Percentiles rank a stretch among this genome's conserved stretches.
phyloP scores from a whole-genome alignment of 768 basidiomycete species.

The Punctularia strigosozonata region DNA sequence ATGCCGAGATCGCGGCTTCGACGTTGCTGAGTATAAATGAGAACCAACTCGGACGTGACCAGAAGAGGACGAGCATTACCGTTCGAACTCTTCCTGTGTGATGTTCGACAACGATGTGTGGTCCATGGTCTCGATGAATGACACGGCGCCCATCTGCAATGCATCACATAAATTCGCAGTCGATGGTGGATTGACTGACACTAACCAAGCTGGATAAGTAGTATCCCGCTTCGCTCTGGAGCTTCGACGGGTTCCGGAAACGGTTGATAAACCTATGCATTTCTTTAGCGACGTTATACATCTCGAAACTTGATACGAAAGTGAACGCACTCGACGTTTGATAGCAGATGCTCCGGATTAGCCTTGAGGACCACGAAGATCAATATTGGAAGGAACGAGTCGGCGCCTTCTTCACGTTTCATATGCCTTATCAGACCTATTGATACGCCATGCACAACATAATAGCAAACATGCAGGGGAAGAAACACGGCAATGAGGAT shows the following conservation, averaged over 20 bases:
- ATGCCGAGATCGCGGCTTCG: constrained; percentile 43
- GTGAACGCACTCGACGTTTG: constrained; percentile 79
- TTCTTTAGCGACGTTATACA: background rate
- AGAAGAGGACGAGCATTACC: constrained; percentile 21
- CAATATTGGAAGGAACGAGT: constrained; percentile 88
- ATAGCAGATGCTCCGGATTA: constrained; percentile 88
- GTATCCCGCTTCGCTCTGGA: constrained; percentile 94
- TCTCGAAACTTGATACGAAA: background rate
- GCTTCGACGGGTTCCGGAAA: constrained; percentile 79
- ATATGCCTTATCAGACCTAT: constrained; percentile 84
- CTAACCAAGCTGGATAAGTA: constrained; percentile 87
- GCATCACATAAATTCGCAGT: background rate
- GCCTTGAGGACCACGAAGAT: constrained; percentile 90
- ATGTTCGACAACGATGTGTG: constrained; percentile 91
- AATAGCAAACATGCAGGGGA: constrained; percentile 2
- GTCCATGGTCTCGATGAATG: constrained; percentile 98
- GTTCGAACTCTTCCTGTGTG: constrained; percentile 86
- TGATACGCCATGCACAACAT: background rate
- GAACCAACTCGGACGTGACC: background rate
- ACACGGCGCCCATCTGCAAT: constrained; percentile 83
- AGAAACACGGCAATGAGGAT: constrained; percentile 5
- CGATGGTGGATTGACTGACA: background rate
- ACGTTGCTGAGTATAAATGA: constrained; percentile 30
- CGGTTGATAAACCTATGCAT: constrained; percentile 79
- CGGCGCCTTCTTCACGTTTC: constrained; percentile 77